phyloP scores from a whole-genome alignment of 495 filamentous ascomycete species.

The Lasiosphaeria hispida region DNA sequence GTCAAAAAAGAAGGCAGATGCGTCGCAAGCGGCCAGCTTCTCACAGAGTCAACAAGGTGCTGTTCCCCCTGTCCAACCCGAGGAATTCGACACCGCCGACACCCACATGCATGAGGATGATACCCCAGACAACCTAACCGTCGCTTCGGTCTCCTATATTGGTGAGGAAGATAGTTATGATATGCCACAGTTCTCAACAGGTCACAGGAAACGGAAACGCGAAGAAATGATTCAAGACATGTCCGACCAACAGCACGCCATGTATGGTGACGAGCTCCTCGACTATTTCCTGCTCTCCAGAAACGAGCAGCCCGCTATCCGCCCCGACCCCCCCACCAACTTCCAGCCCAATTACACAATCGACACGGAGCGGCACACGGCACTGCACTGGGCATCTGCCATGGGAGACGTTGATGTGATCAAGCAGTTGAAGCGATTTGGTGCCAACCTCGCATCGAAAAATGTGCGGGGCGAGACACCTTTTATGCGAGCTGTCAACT shows the following conservation, averaged over 20 bases:
- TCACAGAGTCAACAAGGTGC: conserved; percentile 26
- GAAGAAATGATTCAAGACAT: conserved; percentile 64
- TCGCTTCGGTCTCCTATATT: conserved; percentile 77
- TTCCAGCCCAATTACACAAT: conserved; percentile 87
- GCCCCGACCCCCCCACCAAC: conserved; percentile 73
- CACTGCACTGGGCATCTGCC: conserved; percentile 94
- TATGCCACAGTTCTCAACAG: conserved; percentile 61
- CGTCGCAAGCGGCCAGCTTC: conserved; percentile 16
- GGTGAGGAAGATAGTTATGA: conserved; percentile 75
- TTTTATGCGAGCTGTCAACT: conserved; percentile 88
- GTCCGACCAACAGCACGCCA: conserved; percentile 75
- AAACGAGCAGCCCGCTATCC: conserved; percentile 61
- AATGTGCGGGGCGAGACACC: conserved; percentile 88
- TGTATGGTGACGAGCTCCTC: conserved; percentile 86
- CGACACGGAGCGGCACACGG: conserved; percentile 83
- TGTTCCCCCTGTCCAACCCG: conserved; percentile 21
- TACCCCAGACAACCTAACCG: conserved; percentile 73
- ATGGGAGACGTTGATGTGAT: conserved; percentile 96
- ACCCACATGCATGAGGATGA: conserved; percentile 74
- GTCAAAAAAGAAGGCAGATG: conserved; percentile 21
- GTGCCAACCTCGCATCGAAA: conserved; percentile 63
- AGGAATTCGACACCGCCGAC: conserved; percentile 49
- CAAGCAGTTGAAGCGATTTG: conserved; percentile 73
- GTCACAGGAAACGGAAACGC: conserved; percentile 77
- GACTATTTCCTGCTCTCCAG: conserved; percentile 90